These are phyloP conservation scores for Spizellomyces punctatus DNA, from an alignment of 192 early-diverging fungal genomes.

Conservation along the genomic window DNA sequence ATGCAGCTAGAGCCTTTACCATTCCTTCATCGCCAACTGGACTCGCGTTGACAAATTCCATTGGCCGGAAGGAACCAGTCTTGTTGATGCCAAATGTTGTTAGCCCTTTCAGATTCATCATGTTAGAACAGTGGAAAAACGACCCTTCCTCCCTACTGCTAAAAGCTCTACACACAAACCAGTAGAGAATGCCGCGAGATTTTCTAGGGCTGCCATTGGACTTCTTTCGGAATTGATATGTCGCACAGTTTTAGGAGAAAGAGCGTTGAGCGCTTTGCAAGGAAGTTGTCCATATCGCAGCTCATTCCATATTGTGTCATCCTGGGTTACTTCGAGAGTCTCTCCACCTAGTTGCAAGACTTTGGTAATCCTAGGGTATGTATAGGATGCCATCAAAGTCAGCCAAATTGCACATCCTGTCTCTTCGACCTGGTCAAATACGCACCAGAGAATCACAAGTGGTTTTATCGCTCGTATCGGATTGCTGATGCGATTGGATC, in stretches of 20 bases:
- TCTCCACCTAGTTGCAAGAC: slow-evolving; percentile 1
- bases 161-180: no score
- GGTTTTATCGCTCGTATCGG: slow-evolving; percentile 4
- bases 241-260: slow-evolving; percentile 34
- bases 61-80: slow-evolving; percentile 36
- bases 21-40: slow-evolving; percentile 42
- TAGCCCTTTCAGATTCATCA: not conserved
- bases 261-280: slow-evolving; percentile 36
- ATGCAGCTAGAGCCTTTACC: slow-evolving; percentile 28
- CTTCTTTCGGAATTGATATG: slow-evolving; percentile 22
- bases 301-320: slow-evolving; percentile 31
- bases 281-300: slow-evolving; percentile 34
- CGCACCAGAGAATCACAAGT: slow-evolving; percentile 14
- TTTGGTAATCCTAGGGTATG: slow-evolving; percentile 14
- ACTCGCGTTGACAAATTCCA: slow-evolving; percentile 44
- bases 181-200: slow-evolving; percentile 31
- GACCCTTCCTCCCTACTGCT: slow-evolving; percentile 8
- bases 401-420: not conserved
- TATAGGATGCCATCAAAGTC: not conserved
- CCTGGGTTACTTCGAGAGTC: not conserved
- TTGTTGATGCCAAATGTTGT: slow-evolving; percentile 33
- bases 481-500: not conserved
- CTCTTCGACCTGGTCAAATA: not conserved
- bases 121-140: no score
- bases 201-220: slow-evolving; percentile 30